Conservation (phyloP, 1,284 basidiomycete species). For the Veloboletus limbatus region DNA sequence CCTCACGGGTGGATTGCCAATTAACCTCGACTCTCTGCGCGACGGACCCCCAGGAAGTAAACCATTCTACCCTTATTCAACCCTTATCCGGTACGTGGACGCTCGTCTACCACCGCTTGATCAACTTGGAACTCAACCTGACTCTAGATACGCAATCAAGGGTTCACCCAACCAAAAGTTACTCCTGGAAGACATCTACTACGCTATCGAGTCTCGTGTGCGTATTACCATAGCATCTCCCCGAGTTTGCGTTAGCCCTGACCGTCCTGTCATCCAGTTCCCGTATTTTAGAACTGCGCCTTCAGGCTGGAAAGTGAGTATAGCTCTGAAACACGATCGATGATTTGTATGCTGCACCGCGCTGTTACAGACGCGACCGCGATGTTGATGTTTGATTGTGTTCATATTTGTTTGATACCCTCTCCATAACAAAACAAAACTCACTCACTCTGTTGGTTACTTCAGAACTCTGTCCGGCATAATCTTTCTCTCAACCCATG, state of each 20-base stretch:
- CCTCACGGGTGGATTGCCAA: conserved; percentile 75
- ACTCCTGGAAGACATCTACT: conserved; percentile 81
- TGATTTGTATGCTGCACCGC: conserved; percentile 2
- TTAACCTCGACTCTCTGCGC: conserved; percentile 77
- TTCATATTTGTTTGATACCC: conserved; percentile 46
- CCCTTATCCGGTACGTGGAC: conserved; percentile 68
- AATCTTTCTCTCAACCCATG: conserved; percentile 92
- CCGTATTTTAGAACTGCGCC: conserved; percentile 81
- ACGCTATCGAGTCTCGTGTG: conserved; percentile 81
- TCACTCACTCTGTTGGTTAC: conserved; percentile 25
- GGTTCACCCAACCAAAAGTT: conserved; percentile 81
- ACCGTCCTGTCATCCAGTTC: conserved; percentile 48
- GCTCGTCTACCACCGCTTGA: neutral
- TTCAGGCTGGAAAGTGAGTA: conserved; percentile 79
- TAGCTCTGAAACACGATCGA: neutral
- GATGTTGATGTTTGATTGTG: conserved; percentile 55
- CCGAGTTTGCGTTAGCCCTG: conserved; percentile 6
- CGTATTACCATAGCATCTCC: conserved; percentile 28
- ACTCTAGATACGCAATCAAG: conserved; percentile 76
- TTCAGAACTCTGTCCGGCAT: conserved; percentile 90
- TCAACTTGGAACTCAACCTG: conserved; percentile 6
- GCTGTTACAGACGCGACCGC: conserved; percentile 43
- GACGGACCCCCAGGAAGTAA: conserved; percentile 82
- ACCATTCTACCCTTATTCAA: conserved; percentile 84
- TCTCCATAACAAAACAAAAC: conserved; percentile 27